Percentiles rank a stretch among this genome's conserved stretches.
These are phyloP conservation scores for Hypoxylon sp. DNA, from an alignment of 2,329 filamentous ascomycete species.

Conservation along the genomic window DNA sequence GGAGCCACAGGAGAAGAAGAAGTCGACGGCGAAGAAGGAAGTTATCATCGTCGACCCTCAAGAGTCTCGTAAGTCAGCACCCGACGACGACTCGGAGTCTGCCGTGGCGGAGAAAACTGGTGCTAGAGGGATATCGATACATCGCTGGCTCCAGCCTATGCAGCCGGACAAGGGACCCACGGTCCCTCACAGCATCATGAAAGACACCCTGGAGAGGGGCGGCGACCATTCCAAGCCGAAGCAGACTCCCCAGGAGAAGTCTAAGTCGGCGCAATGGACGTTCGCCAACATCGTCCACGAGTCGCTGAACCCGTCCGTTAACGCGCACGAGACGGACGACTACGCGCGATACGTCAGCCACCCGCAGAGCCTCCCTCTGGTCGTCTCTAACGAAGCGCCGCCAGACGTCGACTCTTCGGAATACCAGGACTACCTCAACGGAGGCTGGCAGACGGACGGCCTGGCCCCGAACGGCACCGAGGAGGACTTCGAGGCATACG, in stretches of 20 bases:
- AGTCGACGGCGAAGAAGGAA: constrained; percentile 64
- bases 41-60: constrained; percentile 73
- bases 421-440: constrained; percentile 82
- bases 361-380: constrained; percentile 86
- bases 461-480: constrained; percentile 59
- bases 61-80: constrained; percentile 45
- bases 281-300: constrained; percentile 85
- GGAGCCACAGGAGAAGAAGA: constrained; percentile 67
- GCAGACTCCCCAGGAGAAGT: constrained; percentile 73
- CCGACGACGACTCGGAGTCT: constrained; percentile 53
- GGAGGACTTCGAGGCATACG: constrained; percentile 76
- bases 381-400: constrained; percentile 73
- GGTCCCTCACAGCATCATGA: constrained; percentile 63
- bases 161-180: constrained; percentile 47
- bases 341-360: constrained; percentile 90
- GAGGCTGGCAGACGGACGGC: constrained; percentile 68
- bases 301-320: constrained; percentile 85
- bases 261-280: constrained; percentile 85
- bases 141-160: constrained; percentile 67
- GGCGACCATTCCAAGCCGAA: constrained; percentile 54
- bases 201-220: constrained; percentile 50
- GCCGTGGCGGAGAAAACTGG: constrained; percentile 50
- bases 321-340: constrained; percentile 77
- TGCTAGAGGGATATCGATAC: constrained; percentile 61
- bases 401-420: constrained; percentile 67